Percentiles rank a stretch among this genome's conserved stretches.
These are phyloP conservation scores for Cajanus cajan DNA, from an alignment of 306 rosid genomes.

Conservation along the genomic window DNA sequence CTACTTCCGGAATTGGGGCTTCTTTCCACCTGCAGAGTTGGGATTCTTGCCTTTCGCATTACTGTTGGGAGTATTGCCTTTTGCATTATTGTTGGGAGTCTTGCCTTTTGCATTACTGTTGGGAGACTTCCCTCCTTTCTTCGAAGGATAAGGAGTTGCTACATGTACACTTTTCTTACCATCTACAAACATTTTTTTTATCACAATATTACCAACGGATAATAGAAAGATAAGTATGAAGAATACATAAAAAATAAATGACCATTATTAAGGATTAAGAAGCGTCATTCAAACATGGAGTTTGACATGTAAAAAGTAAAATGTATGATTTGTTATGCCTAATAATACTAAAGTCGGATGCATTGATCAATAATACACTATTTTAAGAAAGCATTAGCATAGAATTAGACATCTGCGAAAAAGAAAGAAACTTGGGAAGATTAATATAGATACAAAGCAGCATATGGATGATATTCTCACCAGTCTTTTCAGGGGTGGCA, in stretches of 20 bases:
- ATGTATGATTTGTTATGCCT: not conserved
- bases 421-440: not conserved
- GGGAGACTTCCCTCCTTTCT: slow-evolving; percentile 59
- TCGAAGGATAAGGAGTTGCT: slow-evolving; percentile 76
- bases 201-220: not conserved
- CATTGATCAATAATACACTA: not conserved
- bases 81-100: slow-evolving; percentile 41
- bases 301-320: not conserved
- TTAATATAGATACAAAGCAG: not conserved
- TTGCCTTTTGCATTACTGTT: slow-evolving; percentile 30
- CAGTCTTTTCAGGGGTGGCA: slow-evolving; percentile 68
- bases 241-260: not conserved
- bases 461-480: slow-evolving; percentile 34
- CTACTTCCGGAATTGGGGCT: slow-evolving; percentile 40
- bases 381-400: not conserved
- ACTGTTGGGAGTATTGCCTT: slow-evolving; percentile 31
- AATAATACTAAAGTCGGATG: not conserved
- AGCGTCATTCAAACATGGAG: not conserved
- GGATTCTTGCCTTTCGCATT: slow-evolving; percentile 47
- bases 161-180: slow-evolving; percentile 63
- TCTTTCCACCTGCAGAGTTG: slow-evolving; percentile 38
- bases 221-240: no score
- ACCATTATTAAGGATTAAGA: not conserved
- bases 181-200: slow-evolving; percentile 41
- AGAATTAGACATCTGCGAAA: not conserved